Base-by-base conservation (phyloP, 2,329 filamentous ascomycete species). In the Aspergillus ochraceus region DNA sequence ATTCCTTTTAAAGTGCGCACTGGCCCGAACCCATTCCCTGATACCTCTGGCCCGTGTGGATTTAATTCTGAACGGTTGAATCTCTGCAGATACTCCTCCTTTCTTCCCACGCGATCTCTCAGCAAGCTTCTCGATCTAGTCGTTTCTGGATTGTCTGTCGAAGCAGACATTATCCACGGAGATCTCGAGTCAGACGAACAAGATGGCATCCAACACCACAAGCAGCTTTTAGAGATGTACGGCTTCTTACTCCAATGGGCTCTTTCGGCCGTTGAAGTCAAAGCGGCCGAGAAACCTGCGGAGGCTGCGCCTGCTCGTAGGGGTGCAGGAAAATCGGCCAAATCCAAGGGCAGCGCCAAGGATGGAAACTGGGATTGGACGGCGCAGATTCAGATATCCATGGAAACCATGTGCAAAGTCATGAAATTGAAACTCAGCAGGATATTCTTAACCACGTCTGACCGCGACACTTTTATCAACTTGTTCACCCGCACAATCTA, bases 381-480 rank as follows among this genome's bases (percentile, higher is more conserved):
- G 2, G 80, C 86, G 2, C 95, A 99, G 75, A 82, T 99, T 26
- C 92, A 97, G 75, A 87, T 86, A 11, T 92, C 94, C 1, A 85
- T 99, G 62, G 93, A 97, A 70, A 88, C 89, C 30, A 98, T 99
- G 92, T 94, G 91, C 80, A 97, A 96, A 75, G 92, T 97, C 52
- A 83, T 99, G 76, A 96, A 92, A 76, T 80, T 97, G 72, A 97
- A 97, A 79, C 83, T 99, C 53, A 87, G 90, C 67, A 92, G 91
- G 72, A 94, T 99, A 62, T 99, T 99, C 72, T 78, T 98, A 62
- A 99, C 95, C 0, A 99, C 95, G 0, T 96, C 94, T 52, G 95
- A 99, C 77, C 86, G 94, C 62, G 95, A 99, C 72, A 97, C 92
- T 0, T 97, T 99, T 69, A 90, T 99, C 62, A 88, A 90, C 56